Conservation (phyloP, 2,329 filamentous ascomycete species). For the Fusarium marasasianum region DNA sequence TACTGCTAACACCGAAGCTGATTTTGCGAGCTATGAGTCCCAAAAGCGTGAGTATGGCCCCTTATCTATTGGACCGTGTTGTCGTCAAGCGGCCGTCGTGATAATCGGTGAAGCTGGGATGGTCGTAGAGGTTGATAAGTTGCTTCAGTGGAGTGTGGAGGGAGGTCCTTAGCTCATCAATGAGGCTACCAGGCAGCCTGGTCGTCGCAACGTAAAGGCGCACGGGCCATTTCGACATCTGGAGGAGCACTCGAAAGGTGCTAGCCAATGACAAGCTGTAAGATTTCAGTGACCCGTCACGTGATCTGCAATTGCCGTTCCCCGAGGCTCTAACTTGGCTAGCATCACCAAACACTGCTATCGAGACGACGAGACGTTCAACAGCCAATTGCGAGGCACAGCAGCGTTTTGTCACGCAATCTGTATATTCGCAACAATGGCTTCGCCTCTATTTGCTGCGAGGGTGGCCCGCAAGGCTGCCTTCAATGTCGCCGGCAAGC, state of each 20-base stretch:
- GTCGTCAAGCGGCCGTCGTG: neutral
- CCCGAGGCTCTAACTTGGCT: slow-evolving; percentile 38
- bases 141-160: slow-evolving; percentile 36
- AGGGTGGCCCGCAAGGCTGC: slow-evolving; percentile 61
- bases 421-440: slow-evolving; percentile 57
- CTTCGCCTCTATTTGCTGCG: slow-evolving; percentile 64
- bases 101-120: neutral
- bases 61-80: neutral
- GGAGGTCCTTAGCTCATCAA: slow-evolving; percentile 37
- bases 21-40: neutral
- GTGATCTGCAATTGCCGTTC: slow-evolving; percentile 39
- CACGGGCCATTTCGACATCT: slow-evolving; percentile 33
- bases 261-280: slow-evolving; percentile 27
- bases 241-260: neutral
- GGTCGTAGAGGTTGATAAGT: slow-evolving; percentile 21
- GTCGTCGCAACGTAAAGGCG: slow-evolving; percentile 42
- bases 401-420: slow-evolving; percentile 44
- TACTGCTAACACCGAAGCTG: neutral
- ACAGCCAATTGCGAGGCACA: slow-evolving; percentile 47
- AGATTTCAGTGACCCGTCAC: slow-evolving; percentile 40
- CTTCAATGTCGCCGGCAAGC: slow-evolving; percentile 60
- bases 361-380: slow-evolving; percentile 36
- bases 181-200: slow-evolving; percentile 55
- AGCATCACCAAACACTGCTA: slow-evolving; percentile 40
- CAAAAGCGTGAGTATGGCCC: neutral